phyloP scores from a whole-genome alignment of 352 stramenopile genomes.

The Phytophthora idaei region DNA sequence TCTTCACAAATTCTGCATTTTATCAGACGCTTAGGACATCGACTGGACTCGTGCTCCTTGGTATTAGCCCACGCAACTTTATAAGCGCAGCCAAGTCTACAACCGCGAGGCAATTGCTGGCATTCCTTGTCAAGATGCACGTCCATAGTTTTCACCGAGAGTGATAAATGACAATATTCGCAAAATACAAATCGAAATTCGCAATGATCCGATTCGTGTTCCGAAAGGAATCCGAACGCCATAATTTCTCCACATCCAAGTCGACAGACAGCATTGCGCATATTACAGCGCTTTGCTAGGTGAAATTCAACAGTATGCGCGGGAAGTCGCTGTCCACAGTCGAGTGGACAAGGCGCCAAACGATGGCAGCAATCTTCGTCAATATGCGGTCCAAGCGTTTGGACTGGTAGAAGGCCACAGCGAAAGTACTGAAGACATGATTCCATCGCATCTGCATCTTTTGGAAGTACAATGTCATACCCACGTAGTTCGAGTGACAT shows the following conservation, averaged over 20 bases:
- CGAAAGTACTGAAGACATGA: slow-evolving; percentile 10
- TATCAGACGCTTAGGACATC: slow-evolving; percentile 74
- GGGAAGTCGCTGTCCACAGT: slow-evolving; percentile 65
- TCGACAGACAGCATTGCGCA: slow-evolving; percentile 59
- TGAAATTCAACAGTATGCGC: slow-evolving; percentile 44
- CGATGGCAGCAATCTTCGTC: slow-evolving; percentile 50
- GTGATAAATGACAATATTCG: slow-evolving; percentile 48
- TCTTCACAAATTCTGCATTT: slow-evolving; percentile 51
- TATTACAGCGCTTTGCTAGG: slow-evolving; percentile 61
- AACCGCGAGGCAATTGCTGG: slow-evolving; percentile 44
- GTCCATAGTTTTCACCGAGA: slow-evolving; percentile 36
- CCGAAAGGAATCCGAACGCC: slow-evolving; percentile 39
- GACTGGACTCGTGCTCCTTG: slow-evolving; percentile 40
- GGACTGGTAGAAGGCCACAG: slow-evolving; percentile 19
- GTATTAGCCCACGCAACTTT: slow-evolving; percentile 36
- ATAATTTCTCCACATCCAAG: slow-evolving; percentile 67
- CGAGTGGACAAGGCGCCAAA: slow-evolving; percentile 62
- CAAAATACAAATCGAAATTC: slow-evolving; percentile 52
- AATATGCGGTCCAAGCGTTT: slow-evolving; percentile 30
- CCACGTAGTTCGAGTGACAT: slow-evolving; percentile 43
- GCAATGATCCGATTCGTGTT: slow-evolving; percentile 66
- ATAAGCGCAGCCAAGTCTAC: slow-evolving; percentile 50
- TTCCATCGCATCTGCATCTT: not conserved
- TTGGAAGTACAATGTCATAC: slow-evolving; percentile 45
- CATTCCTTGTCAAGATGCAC: slow-evolving; percentile 51